phyloP scores from a whole-genome alignment of 805 yeast genomes.

The Ogataea ganodermae region DNA sequence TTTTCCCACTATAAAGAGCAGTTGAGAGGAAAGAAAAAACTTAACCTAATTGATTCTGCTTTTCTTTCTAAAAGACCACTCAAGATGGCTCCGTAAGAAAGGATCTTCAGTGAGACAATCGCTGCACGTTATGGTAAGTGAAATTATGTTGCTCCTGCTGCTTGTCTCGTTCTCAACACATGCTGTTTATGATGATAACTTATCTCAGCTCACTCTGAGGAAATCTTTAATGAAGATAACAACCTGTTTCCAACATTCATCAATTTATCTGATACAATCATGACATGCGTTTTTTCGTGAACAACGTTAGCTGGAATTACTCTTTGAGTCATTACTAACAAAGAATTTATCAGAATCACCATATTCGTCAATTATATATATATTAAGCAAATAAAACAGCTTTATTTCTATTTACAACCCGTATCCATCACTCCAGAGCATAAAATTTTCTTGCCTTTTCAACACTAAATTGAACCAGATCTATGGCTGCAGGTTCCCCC shows the following conservation, averaged over 20 bases:
- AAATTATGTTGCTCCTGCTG: no score
- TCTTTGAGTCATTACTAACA: conserved; percentile 3
- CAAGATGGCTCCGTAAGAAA: no score
- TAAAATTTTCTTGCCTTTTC: conserved; percentile 23
- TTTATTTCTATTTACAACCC: neutral
- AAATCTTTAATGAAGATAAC: conserved; percentile 47
- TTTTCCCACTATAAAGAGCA: conserved; percentile 2
- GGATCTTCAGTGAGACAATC: neutral
- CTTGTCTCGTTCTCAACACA: conserved; percentile 2
- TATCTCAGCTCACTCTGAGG: conserved; percentile 61
- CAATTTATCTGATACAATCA: conserved; percentile 34
- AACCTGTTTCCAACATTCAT: conserved; percentile 51
- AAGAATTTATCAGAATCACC: neutral
- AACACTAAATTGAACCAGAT: conserved; percentile 23
- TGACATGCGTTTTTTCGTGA: neutral
- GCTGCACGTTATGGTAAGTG: conserved; percentile 1
- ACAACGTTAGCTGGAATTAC: neutral
- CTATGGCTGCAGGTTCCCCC: conserved; percentile 11
- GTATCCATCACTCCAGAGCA: neutral
- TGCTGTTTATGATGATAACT: conserved; percentile 46
- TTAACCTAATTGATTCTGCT: neutral
- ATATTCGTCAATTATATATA: neutral
- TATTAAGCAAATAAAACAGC: conserved; percentile 7
- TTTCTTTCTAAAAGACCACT: neutral
- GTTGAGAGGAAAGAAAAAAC: neutral